Evolutionary conservation across 352 stramenopile species (phyloP), one percentile per base, ranked within the genome.

Genomic region (Phytophthora tentaculata): DNA sequence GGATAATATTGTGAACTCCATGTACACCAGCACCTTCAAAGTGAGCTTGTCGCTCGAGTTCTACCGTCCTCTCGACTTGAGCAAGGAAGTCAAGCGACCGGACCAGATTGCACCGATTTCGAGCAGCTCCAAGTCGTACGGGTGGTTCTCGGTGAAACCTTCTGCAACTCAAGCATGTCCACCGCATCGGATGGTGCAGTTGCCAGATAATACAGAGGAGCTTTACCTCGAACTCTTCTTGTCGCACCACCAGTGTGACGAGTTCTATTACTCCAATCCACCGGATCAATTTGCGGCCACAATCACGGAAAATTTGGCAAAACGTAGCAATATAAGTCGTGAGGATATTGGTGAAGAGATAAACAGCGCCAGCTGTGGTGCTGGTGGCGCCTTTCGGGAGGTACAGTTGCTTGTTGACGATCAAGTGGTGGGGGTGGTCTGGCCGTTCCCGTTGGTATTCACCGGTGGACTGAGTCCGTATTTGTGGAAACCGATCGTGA

Each of bases 391-490:
- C 19, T 94, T 92, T 56, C 71, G 83, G 16, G 86, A 94, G 57
- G 71, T 94, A 2, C 86, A 93, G 24, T 73, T 94, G 37, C 73
- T 88, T 23, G 67, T 94, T 1, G 83, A 94, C 49, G 81, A 72
- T 37, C 62, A 81, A 54, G 60, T 94, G 13, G 83, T 86, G 8
- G 83, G 86, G 0, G 73, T 88, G 26, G 75, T 91, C 14, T 92
- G 83, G 80, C 86, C 86, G 6, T 92, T 91, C 59, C 79, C 85
- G 17, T 62, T 93, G 22, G 67, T 94, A n/a, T 94, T 90, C 72
- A 94, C 86, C 0, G 86, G 86, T 23, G 84, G 86, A 3, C 47
- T 94, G 9, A 92, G 84, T 66, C 86, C 86, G 54, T 93, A 90
- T 56, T 20, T 94, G 69, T 94, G 86, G 86, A 87, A 85, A 5